These are phyloP conservation scores for Pulveroboletus sp. DNA, from an alignment of 768 basidiomycete genomes.

Conservation along the genomic window DNA sequence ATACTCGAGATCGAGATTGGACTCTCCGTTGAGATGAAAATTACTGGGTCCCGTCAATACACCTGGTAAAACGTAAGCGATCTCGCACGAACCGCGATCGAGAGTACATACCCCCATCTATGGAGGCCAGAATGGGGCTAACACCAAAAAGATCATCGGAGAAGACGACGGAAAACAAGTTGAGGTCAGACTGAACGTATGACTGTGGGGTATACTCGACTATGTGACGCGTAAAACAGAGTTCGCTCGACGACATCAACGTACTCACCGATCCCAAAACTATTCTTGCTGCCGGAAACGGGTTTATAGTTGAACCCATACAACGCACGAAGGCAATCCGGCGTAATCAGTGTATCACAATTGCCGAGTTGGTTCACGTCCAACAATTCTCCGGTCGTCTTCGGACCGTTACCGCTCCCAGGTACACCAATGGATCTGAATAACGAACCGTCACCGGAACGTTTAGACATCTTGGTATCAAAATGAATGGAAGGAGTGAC, in stretches of 20 bases:
- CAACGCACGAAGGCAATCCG: slow-evolving; percentile 53
- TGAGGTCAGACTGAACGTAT: slow-evolving; percentile 43
- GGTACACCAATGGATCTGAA: slow-evolving; percentile 13
- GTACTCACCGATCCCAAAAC: slow-evolving; percentile 48
- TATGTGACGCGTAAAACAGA: slow-evolving; percentile 23
- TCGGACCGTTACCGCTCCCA: slow-evolving; percentile 7
- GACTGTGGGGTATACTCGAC: slow-evolving; percentile 54
- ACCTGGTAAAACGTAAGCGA: slow-evolving; percentile 31
- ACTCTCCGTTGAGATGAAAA: slow-evolving; percentile 54
- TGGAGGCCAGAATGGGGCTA: slow-evolving; percentile 16
- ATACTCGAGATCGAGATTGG: slow-evolving; percentile 72
- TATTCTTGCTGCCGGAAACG: slow-evolving; percentile 41
- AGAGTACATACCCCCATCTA: slow-evolving; percentile 43
- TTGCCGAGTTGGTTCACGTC: slow-evolving; percentile 15
- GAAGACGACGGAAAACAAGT: slow-evolving; percentile 41
- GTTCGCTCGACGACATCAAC: neutral
- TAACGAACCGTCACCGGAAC: too few species aligned
- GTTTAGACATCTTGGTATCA: too few species aligned
- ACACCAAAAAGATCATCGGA: slow-evolving; percentile 31
- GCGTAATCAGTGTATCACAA: slow-evolving; percentile 50
- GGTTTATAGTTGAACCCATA: slow-evolving; percentile 58
- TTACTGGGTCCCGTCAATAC: slow-evolving; percentile 41
- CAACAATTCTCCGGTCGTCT: slow-evolving; percentile 23
- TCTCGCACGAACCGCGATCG: neutral
- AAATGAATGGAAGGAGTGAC: too few species aligned